These are phyloP conservation scores for Trichomonas gallinae DNA, from an alignment of 208 protist species.

Conservation along the genomic window DNA sequence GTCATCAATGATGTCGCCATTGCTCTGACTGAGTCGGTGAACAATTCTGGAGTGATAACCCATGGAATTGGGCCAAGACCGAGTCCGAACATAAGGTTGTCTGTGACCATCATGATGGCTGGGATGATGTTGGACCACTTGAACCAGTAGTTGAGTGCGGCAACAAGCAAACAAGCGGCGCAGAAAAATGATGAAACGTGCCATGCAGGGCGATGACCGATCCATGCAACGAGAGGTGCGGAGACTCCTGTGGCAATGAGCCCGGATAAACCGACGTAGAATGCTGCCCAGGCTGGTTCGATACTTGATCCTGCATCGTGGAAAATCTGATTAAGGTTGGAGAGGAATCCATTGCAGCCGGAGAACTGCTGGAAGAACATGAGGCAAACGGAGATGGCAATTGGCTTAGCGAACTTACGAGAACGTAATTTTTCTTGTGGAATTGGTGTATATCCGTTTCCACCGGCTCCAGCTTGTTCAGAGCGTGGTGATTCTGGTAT, in stretches of 20 bases:
- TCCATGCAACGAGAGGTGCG: not conserved
- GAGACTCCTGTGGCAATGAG: not conserved
- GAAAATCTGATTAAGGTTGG: not conserved
- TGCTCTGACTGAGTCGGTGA: not conserved
- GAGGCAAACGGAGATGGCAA: not conserved
- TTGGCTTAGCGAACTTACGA: not conserved
- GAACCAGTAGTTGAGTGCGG: not conserved
- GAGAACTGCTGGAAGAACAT: slow-evolving; percentile 21
- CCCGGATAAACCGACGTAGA: not conserved
- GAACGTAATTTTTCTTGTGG: not conserved
- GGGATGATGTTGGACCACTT: not conserved
- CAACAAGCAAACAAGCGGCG: not conserved
- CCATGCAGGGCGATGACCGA: not conserved
- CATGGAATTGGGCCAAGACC: not conserved
- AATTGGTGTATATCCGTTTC: no score
- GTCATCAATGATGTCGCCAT: not conserved
- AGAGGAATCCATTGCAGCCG: not conserved
- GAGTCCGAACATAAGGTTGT: not conserved
- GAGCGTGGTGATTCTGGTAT: not conserved
- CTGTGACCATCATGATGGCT: not conserved
- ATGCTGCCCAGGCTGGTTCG: not conserved
- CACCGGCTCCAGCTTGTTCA: no score
- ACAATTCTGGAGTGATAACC: not conserved
- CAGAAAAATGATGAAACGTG: not conserved
- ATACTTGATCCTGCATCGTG: not conserved